Evolutionary conservation across 805 yeast species (phyloP).

Genomic region (Wickerhamomyces hampshirensis): DNA sequence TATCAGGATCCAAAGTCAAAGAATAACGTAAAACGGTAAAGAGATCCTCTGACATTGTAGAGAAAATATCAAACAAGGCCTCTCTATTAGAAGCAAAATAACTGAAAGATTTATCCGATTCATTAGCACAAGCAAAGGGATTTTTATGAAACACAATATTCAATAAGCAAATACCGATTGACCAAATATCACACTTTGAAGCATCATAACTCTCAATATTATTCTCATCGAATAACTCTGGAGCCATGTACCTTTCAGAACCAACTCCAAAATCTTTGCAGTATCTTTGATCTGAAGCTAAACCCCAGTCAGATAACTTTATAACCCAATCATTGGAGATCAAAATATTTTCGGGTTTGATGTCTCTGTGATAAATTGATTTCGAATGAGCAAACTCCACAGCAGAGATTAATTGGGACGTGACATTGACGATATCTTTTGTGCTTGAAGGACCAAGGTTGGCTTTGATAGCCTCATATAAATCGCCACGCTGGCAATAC

Average conservation of each 20-base stretch:
- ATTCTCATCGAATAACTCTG: conserved; percentile 70
- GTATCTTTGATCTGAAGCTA: conserved; percentile 46
- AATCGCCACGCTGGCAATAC: conserved; percentile 82
- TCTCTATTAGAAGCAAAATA: conserved; percentile 87
- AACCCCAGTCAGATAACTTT: conserved; percentile 73
- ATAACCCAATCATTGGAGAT: conserved; percentile 48
- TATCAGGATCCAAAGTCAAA: conserved; percentile 80
- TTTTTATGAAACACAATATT: conserved; percentile 85
- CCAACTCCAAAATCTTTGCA: conserved; percentile 83
- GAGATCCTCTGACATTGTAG: conserved; percentile 80
- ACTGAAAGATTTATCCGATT: conserved; percentile 74
- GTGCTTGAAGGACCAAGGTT: conserved; percentile 52
- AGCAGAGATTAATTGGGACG: conserved; percentile 64
- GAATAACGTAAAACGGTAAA: conserved; percentile 77
- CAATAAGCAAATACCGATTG: conserved; percentile 76
- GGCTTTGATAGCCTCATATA: conserved; percentile 71
- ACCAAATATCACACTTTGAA: conserved; percentile 83
- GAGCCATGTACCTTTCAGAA: conserved; percentile 91
- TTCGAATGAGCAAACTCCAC: conserved; percentile 65
- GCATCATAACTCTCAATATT: conserved; percentile 64
- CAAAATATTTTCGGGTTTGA: conserved; percentile 75
- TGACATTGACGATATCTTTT: conserved; percentile 45
- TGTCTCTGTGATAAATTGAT: conserved; percentile 77
- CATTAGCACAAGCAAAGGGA: conserved; percentile 79
- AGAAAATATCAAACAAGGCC: conserved; percentile 85